A percentile compares a stretch with the other conserved stretches of the same genome.
Evolutionary conservation across 192 early-diverging fungal species (phyloP).

Genomic region (Backusella morwellensis): DNA sequence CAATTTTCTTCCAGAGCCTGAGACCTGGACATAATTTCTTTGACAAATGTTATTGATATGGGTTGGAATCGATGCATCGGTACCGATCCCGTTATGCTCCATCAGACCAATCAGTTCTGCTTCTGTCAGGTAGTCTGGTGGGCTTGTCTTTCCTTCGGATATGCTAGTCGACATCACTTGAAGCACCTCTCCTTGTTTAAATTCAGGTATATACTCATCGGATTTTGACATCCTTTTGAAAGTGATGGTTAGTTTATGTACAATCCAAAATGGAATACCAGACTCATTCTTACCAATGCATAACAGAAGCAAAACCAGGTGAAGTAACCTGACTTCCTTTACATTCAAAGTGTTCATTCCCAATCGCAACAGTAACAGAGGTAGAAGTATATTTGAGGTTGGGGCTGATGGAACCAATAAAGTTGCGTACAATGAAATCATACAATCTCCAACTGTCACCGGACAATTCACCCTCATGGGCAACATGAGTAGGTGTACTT

Average conservation of each 20-base stretch:
- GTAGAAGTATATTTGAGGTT: conserved; percentile 45
- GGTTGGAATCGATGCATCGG: conserved; percentile 51
- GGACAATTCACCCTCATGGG: conserved; percentile 40
- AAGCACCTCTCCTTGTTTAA: conserved; percentile 29
- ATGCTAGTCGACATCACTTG: conserved; percentile 27
- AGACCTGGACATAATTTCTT: conserved; percentile 48
- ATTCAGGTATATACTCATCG: conserved; percentile 37
- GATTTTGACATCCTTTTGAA: conserved; percentile 23
- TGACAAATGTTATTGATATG: conserved; percentile 55
- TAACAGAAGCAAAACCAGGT: conserved; percentile 38
- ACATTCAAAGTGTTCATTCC: conserved; percentile 40
- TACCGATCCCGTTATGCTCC: conserved; percentile 53
- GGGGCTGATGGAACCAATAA: conserved; percentile 44
- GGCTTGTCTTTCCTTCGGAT: conserved; percentile 47
- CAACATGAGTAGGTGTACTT: conserved; percentile 46
- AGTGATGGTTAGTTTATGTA: background rate
- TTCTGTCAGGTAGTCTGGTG: conserved; percentile 54
- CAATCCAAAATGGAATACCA: background rate
- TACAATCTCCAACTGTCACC: conserved; percentile 48
- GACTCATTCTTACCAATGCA: conserved; percentile 36
- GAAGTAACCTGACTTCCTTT: conserved; percentile 39
- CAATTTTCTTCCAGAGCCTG: conserved; percentile 36
- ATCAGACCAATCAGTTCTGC: conserved; percentile 42
- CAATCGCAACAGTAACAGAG: conserved; percentile 30
- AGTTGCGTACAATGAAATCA: conserved; percentile 42